Base-by-base conservation (phyloP, 2,329 filamentous ascomycete species). In the Alternaria conjuncta region DNA sequence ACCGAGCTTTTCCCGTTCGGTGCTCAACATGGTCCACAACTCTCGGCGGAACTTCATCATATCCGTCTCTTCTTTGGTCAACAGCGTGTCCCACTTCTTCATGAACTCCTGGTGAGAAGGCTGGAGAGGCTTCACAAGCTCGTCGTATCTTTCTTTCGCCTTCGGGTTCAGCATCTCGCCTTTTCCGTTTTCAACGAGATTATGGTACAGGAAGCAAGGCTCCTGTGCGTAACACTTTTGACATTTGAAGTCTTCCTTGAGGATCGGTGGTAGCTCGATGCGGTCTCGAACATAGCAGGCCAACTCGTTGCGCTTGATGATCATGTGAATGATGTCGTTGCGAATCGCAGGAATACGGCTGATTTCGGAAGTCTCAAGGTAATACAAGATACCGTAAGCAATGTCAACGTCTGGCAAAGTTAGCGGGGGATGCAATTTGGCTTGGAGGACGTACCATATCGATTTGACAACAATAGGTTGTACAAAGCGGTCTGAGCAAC, bases 401-500 rank as follows among this genome's bases (percentile, higher is more conserved):
- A 98, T 91, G 57, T 97, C 90, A 60, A 98, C 88, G 81, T 99
- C 94, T 88, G 57, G 26, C 5, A 5, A 20, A 10, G 46, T 77
- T 43, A 77, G 72, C 49, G 26, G 61, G 30, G 30, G 41, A 30
- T 46, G 6, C 15, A 2, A 12, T 20, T 6, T 11, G 12, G 4
- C 6, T 11, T 18, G 6, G 10, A 6, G 15, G 58, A 76, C 82
- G 70, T 75, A 87, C 86, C 87, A 79, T 99, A 99, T 67, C 96
- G 89, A 81, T 99, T 95, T 20, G 94, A 96, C 55, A 99, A 84
- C 13, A 99, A 84, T 25, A 99, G 84, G 45, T 96, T 98, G 77
- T 99, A 99, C 20, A 99, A 85, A 25, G 94, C 93, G 6, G 96
- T 99, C 80, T 99, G 96, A 1, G 95, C 95, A 77, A 94, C 89